Conservation (phyloP, 805 yeast genomes). For the Sugiyamaella floridensis region DNA sequence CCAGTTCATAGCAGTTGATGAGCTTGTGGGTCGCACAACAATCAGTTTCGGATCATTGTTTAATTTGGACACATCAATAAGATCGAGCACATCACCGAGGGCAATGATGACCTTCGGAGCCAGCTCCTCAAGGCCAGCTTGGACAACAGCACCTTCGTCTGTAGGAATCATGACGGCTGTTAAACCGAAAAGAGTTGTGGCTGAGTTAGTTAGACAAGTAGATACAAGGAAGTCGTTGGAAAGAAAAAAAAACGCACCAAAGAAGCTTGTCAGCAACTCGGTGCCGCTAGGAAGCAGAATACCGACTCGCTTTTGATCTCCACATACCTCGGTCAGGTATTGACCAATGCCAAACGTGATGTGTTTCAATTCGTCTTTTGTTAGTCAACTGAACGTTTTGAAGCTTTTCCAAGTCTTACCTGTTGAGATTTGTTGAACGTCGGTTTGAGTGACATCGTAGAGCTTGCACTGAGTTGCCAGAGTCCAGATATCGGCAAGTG, state of each 20-base stretch:
- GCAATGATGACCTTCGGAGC: conserved; percentile 7
- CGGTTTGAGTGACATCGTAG: conserved; percentile 20
- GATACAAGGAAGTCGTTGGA: neutral
- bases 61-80: neutral
- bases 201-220: neutral
- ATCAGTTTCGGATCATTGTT: neutral
- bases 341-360: conserved; percentile 10
- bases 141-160: conserved; percentile 1
- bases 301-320: conserved; percentile 3
- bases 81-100: conserved; percentile 1
- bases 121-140: neutral
- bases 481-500: conserved; percentile 63
- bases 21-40: neutral
- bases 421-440: conserved; percentile 15
- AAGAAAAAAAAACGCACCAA: conserved; percentile 3
- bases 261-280: conserved; percentile 5
- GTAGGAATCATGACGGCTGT: conserved; percentile 8
- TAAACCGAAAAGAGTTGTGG: conserved; percentile 11
- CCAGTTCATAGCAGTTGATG: neutral
- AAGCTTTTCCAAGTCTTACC: neutral
- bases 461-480: conserved; percentile 24
- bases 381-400: neutral
- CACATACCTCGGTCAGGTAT: neutral
- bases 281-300: conserved; percentile 10
- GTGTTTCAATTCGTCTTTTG: conserved; percentile 2